Evolutionary conservation across 495 filamentous ascomycete species (phyloP).

Genomic region (Trichoderma virens): DNA sequence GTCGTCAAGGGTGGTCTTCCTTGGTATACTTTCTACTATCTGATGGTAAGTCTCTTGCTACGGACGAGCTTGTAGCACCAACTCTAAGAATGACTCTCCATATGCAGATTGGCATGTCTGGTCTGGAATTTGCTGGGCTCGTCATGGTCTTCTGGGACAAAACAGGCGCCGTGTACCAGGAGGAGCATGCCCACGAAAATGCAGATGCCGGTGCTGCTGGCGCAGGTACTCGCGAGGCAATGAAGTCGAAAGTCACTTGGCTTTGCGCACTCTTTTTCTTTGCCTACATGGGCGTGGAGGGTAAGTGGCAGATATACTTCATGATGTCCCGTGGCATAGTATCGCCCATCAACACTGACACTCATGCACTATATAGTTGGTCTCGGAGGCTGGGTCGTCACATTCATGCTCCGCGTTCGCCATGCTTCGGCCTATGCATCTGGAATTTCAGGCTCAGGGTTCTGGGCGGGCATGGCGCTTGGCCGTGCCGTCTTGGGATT

Average conservation of each 20-base stretch:
- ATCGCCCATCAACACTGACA: not conserved
- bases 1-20: slow-evolving; percentile 47
- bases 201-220: slow-evolving; percentile 18
- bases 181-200: slow-evolving; percentile 22
- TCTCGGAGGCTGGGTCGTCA: slow-evolving; percentile 82
- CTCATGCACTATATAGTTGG: slow-evolving; percentile 40
- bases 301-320: not conserved
- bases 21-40: slow-evolving; percentile 62
- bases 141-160: slow-evolving; percentile 59
- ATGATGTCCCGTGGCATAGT: not conserved
- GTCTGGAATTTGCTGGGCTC: slow-evolving; percentile 48
- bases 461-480: slow-evolving; percentile 75
- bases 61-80: slow-evolving; percentile 14
- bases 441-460: slow-evolving; percentile 73
- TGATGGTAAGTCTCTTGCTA: slow-evolving; percentile 33
- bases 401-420: slow-evolving; percentile 73
- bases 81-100: not conserved
- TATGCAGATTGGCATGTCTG: slow-evolving; percentile 46
- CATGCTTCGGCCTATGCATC: slow-evolving; percentile 60
- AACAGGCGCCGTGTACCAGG: slow-evolving; percentile 54
- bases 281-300: slow-evolving; percentile 73
- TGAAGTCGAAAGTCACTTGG: slow-evolving; percentile 54
- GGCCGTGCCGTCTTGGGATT: slow-evolving; percentile 68
- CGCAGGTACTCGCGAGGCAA: slow-evolving; percentile 29
- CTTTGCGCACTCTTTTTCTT: slow-evolving; percentile 68